Evolutionary conservation across 257 asterid genomes (phyloP), one percentile per base, ranked within the genome.

Genomic region (Solanum chiquidenum): DNA sequence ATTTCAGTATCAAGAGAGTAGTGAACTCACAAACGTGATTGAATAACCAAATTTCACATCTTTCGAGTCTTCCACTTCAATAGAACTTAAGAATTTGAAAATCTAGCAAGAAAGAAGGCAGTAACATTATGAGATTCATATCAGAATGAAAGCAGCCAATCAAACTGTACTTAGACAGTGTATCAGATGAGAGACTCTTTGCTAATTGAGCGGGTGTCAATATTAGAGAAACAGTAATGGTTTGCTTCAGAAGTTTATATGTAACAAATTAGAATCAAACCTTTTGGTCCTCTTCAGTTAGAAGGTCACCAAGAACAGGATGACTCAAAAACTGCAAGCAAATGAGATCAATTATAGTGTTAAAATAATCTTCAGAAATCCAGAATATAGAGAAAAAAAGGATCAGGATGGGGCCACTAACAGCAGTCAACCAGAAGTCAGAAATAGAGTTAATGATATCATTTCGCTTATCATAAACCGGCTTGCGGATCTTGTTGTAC

Each of bases 351-450:
- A 87, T 23, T 40, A 38, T 44, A 44, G 76, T 35, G 42, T 42
- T 58, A 76, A 37, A 68, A 21, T 37, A 73, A 55, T 55, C 42
- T 75, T 31, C n/a, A 44, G 42, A 62, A 46, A 52, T 80, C 40
- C 38, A 49, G 42, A 31, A 40, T 29, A 29, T 80, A 46, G 42
- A 20, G 29, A 49, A 9, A 31, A 18, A 9, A 44, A 44, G 85
- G 27, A 79, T 79, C 83, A 80, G 85, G 85, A 80, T 80, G 85
- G 46, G 66, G 90, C 85, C 62, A 95, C 98, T 92, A 66, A 97
- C 99, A 42, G 98, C 99, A 84, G 98, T 97, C 93, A 96, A 86
- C 99, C 99, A 97, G 93, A 97, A 97, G 88, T 96, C 98, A 44
- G 99, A 97, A 89, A 96, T 95, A 66, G 97, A 90, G 90, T 93